phyloP scores from a whole-genome alignment of 78 protist genomes.

The Tieghemostelium lacteum region DNA sequence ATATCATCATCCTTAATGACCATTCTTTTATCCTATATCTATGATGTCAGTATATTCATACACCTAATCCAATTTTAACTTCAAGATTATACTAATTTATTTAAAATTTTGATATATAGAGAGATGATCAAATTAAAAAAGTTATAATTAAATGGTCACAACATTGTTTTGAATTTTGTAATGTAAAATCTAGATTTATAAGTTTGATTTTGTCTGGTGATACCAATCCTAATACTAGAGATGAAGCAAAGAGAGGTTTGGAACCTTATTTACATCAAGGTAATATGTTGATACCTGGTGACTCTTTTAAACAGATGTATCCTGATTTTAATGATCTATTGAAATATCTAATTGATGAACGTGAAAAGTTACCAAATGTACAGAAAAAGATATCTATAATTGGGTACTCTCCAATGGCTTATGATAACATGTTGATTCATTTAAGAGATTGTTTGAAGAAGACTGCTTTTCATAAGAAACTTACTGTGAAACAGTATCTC shows the following conservation, averaged over 20 bases:
- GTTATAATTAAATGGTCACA: constrained; percentile 63
- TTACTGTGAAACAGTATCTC: neutral
- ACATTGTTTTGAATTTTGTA: constrained; percentile 64
- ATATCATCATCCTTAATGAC: neutral
- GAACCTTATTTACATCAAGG: constrained; percentile 59
- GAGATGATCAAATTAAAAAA: constrained; percentile 29
- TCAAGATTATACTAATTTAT: neutral
- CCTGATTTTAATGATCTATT: constrained; percentile 29
- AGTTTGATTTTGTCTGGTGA: constrained; percentile 61
- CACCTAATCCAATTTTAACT: neutral
- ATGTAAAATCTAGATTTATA: constrained; percentile 44
- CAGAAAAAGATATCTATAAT: neutral
- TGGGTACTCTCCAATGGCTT: constrained; percentile 35
- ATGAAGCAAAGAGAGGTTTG: constrained; percentile 51
- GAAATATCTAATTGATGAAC: neutral
- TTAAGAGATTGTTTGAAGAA: constrained; percentile 20
- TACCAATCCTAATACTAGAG: constrained; percentile 59
- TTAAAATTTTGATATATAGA: neutral
- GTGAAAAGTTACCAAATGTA: neutral
- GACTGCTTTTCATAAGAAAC: constrained; percentile 12
- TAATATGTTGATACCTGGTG: constrained; percentile 47
- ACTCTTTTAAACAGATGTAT: neutral
- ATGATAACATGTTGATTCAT: constrained; percentile 28
- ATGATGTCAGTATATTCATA: neutral
- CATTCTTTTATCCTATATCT: neutral